Percentiles rank a stretch among this genome's conserved stretches.
phyloP scores from a whole-genome alignment of 2,329 filamentous ascomycete species.

The Didymella segeticola region DNA sequence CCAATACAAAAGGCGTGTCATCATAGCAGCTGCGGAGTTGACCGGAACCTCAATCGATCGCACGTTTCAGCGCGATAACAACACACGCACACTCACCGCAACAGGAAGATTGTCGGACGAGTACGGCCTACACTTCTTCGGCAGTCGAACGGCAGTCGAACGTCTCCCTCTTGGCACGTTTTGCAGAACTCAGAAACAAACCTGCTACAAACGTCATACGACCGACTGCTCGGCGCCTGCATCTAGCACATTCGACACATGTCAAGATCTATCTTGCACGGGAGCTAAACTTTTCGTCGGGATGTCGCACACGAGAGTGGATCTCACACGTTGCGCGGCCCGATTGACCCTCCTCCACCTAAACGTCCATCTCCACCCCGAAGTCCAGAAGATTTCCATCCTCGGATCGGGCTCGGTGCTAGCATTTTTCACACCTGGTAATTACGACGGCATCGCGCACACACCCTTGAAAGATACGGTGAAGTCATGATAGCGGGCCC shows the following conservation, averaged over 20 bases:
- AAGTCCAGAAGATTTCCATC: not conserved
- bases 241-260: slow-evolving; percentile 1
- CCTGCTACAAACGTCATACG: not conserved
- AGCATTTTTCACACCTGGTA: not conserved
- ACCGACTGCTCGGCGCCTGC: not conserved
- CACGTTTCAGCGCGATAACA: slow-evolving; percentile 3
- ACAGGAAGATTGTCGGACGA: not conserved
- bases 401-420: slow-evolving; percentile 18
- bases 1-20: not conserved
- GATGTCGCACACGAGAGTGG: slow-evolving; percentile 8
- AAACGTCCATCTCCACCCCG: slow-evolving; percentile 9
- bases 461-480: slow-evolving; percentile 4
- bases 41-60: slow-evolving; percentile 1
- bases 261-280: slow-evolving; percentile 8
- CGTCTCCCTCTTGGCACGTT: not conserved
- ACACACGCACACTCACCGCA: slow-evolving; percentile 9
- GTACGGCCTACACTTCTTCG: not conserved
- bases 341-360: not conserved
- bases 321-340: slow-evolving; percentile 13
- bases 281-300: slow-evolving; percentile 11
- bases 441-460: not conserved
- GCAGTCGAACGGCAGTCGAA: not conserved
- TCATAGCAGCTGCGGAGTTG: not conserved
- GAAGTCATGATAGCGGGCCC: slow-evolving; percentile 26
- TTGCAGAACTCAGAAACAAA: not conserved